These are phyloP conservation scores for Calonectria montana DNA, from an alignment of 2,329 filamentous ascomycete species.

Conservation along the genomic window DNA sequence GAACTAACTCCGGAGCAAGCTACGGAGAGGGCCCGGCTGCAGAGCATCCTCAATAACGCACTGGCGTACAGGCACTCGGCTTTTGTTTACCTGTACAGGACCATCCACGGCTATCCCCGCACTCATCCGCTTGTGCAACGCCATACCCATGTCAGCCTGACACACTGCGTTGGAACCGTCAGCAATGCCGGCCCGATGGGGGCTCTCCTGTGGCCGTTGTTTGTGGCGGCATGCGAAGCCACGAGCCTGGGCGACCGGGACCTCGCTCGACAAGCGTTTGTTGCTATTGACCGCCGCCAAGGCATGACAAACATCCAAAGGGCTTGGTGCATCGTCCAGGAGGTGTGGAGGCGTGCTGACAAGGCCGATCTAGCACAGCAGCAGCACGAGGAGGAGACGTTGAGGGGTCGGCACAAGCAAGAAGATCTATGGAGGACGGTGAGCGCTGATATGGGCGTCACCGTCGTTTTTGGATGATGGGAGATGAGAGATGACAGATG, in stretches of 20 bases:
- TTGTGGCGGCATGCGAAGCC: constrained; percentile 72
- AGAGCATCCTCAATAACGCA: constrained; percentile 69
- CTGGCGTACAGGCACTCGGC: constrained; percentile 70
- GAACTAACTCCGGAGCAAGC: constrained; percentile 39
- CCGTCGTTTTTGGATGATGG: constrained; percentile 65
- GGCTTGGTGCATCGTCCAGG: constrained; percentile 69
- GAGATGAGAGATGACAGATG: neutral
- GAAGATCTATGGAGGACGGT: constrained; percentile 66
- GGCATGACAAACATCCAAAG: constrained; percentile 74
- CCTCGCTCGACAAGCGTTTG: constrained; percentile 63
- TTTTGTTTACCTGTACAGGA: constrained; percentile 68
- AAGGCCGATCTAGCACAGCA: constrained; percentile 41
- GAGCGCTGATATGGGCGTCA: constrained; percentile 69
- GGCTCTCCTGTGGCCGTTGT: constrained; percentile 73
- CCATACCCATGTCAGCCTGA: constrained; percentile 62
- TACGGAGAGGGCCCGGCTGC: constrained; percentile 56
- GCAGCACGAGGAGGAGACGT: constrained; percentile 31
- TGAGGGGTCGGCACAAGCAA: constrained; percentile 32
- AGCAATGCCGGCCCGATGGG: constrained; percentile 69
- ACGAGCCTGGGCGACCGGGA: constrained; percentile 59
- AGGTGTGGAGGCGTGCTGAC: constrained; percentile 70
- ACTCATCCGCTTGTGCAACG: constrained; percentile 63
- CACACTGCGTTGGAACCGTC: constrained; percentile 67
- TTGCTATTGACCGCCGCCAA: constrained; percentile 65
- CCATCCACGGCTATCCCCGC: constrained; percentile 61